Conservation (phyloP, 805 yeast species). For the Saccharomycopsis amapae region DNA sequence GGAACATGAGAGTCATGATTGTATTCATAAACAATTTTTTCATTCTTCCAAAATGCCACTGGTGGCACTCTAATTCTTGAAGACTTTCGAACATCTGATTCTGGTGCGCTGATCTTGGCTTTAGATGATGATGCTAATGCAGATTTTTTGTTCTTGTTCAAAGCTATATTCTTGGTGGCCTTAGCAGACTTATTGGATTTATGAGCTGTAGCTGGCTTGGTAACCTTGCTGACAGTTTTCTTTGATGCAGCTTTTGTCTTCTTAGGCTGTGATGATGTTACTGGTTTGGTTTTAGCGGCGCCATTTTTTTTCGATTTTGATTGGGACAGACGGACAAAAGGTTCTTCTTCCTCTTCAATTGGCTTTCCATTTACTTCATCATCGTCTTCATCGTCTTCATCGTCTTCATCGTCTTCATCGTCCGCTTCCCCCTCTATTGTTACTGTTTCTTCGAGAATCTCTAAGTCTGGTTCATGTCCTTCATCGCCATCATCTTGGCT, state of each 20-base stretch:
- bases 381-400: neutral
- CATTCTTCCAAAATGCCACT: constrained; percentile 80
- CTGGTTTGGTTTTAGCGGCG: no score
- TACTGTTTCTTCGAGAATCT: constrained; percentile 15
- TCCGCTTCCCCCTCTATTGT: constrained; percentile 23
- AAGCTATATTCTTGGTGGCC: constrained; percentile 22
- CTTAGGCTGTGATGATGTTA: no score
- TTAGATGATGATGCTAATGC: constrained; percentile 2
- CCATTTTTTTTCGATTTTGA: no score
- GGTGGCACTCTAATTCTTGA: constrained; percentile 61
- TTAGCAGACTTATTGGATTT: constrained; percentile 4
- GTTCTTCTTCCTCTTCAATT: no score
- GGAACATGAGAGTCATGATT: constrained; percentile 38
- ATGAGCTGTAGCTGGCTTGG: neutral
- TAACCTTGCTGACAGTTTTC: neutral
- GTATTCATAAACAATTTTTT: constrained; percentile 54
- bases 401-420: constrained; percentile 30
- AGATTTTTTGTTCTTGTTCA: constrained; percentile 10
- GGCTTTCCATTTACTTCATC: neutral
- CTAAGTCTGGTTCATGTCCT: constrained; percentile 22
- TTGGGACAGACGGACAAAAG: no score
- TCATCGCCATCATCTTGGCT: constrained; percentile 4
- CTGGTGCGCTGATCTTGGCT: constrained; percentile 2
- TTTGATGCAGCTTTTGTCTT: neutral
- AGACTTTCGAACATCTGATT: constrained; percentile 45